Evolutionary conservation across 805 yeast species (phyloP).

Genomic region (Sugiyamaella smithiae): DNA sequence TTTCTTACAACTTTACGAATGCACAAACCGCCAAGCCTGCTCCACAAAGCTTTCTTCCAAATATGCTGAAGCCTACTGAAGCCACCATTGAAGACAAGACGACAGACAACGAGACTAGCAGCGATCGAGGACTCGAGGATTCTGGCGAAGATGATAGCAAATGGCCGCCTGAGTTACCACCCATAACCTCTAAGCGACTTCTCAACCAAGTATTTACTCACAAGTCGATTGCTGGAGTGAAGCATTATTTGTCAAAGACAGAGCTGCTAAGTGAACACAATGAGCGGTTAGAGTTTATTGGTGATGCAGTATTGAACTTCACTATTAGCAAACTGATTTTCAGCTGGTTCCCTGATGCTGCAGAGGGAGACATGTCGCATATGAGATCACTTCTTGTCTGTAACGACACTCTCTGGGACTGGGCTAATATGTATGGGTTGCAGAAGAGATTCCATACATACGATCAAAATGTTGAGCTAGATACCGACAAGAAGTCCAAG

Average conservation of each 20-base stretch:
- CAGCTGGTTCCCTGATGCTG: slow-evolving; percentile 60
- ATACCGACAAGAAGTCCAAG: slow-evolving; percentile 42
- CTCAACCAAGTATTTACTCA: slow-evolving; percentile 76
- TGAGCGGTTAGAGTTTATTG: slow-evolving; percentile 86
- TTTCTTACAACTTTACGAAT: slow-evolving; percentile 15
- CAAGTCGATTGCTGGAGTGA: slow-evolving; percentile 64
- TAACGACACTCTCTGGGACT: slow-evolving; percentile 66
- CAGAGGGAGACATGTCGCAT: slow-evolving; percentile 78
- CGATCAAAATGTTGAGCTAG: slow-evolving; percentile 11
- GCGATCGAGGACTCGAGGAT: not conserved
- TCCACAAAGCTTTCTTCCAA: not conserved
- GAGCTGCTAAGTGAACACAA: slow-evolving; percentile 67
- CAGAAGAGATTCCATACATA: slow-evolving; percentile 20
- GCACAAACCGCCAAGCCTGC: not conserved
- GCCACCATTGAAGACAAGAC: not conserved
- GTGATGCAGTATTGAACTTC: slow-evolving; percentile 79
- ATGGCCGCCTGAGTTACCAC: slow-evolving; percentile 71
- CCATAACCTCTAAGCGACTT: slow-evolving; percentile 55
- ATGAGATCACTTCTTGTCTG: slow-evolving; percentile 69
- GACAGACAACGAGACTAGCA: not conserved
- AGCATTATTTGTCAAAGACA: slow-evolving; percentile 50
- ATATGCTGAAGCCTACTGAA: not conserved
- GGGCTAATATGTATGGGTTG: slow-evolving; percentile 59
- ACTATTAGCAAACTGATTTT: slow-evolving; percentile 69
- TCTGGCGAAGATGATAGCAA: not conserved